These are phyloP conservation scores for Collybia mongolica DNA, from an alignment of 768 basidiomycete genomes.

Conservation along the genomic window DNA sequence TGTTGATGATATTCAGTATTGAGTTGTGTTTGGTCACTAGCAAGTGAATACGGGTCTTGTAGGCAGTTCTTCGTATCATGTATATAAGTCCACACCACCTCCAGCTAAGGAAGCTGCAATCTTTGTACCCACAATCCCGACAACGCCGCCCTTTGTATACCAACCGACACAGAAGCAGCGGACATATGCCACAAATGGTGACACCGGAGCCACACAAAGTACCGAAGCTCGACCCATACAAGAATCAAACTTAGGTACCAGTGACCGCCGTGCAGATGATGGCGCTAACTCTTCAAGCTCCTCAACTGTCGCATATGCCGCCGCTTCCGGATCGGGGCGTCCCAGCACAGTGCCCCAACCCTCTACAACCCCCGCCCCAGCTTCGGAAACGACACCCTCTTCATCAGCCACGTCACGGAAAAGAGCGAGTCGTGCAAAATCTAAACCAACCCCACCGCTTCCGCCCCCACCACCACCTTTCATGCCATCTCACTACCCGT, in stretches of 20 bases:
- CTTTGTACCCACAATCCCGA: slow-evolving; percentile 10
- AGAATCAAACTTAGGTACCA: neutral
- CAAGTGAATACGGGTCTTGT: slow-evolving; percentile 8
- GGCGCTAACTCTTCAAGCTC: neutral
- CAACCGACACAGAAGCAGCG: slow-evolving; percentile 11
- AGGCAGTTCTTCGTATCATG: slow-evolving; percentile 8
- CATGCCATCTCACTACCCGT: slow-evolving; percentile 5
- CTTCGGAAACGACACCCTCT: neutral
- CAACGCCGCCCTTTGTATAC: slow-evolving; percentile 14
- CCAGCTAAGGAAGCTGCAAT: neutral
- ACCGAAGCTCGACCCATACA: no score
- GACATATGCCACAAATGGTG: neutral
- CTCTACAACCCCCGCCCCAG: neutral
- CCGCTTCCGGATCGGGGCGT: neutral
- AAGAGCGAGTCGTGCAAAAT: neutral
- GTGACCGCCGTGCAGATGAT: neutral
- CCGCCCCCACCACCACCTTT: slow-evolving; percentile 5
- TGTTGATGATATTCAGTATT: neutral
- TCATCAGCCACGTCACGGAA: neutral
- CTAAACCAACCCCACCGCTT: slow-evolving; percentile 1
- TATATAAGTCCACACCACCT: slow-evolving; percentile 5
- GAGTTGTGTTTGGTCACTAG: neutral
- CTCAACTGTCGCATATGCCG: no score
- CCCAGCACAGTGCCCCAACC: slow-evolving; percentile 2
- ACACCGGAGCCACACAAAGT: no score